Evolutionary conservation across 768 basidiomycete species (phyloP).

Genomic region (Agaricus sinodeliciosus): DNA sequence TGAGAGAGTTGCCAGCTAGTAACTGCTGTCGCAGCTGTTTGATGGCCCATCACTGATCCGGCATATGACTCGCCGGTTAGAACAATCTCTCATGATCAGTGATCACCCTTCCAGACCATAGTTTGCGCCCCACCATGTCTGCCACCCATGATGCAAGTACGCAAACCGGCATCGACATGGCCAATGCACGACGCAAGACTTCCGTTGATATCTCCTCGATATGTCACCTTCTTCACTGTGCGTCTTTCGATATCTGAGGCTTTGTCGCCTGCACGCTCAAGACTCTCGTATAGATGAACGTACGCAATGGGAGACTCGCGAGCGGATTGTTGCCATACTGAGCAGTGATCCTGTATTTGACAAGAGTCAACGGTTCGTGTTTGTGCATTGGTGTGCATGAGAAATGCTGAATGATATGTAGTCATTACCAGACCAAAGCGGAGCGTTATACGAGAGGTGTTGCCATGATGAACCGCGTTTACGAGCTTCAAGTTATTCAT

Average conservation of each 20-base stretch:
- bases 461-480: slow-evolving; percentile 46
- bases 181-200: slow-evolving; percentile 35
- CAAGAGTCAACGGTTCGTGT: slow-evolving; percentile 43
- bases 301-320: slow-evolving; percentile 42
- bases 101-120: too few relatives aligned
- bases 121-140: background rate
- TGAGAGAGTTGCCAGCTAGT: too few relatives aligned
- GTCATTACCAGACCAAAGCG: slow-evolving; percentile 51
- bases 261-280: background rate
- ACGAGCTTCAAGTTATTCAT: slow-evolving; percentile 50
- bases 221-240: slow-evolving; percentile 46
- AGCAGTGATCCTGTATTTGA: slow-evolving; percentile 53
- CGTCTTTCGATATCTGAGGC: slow-evolving; percentile 14
- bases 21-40: too few relatives aligned
- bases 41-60: too few relatives aligned
- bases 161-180: slow-evolving; percentile 49
- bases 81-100: too few relatives aligned
- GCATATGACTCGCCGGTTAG: too few relatives aligned
- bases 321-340: slow-evolving; percentile 38
- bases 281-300: slow-evolving; percentile 34
- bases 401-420: slow-evolving; percentile 16
- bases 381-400: background rate
- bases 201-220: slow-evolving; percentile 37
- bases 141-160: slow-evolving; percentile 30
- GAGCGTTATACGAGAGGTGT: slow-evolving; percentile 53